These are phyloP conservation scores for Erysimum cheiri DNA, from an alignment of 441 rosid species.

Conservation along the genomic window DNA sequence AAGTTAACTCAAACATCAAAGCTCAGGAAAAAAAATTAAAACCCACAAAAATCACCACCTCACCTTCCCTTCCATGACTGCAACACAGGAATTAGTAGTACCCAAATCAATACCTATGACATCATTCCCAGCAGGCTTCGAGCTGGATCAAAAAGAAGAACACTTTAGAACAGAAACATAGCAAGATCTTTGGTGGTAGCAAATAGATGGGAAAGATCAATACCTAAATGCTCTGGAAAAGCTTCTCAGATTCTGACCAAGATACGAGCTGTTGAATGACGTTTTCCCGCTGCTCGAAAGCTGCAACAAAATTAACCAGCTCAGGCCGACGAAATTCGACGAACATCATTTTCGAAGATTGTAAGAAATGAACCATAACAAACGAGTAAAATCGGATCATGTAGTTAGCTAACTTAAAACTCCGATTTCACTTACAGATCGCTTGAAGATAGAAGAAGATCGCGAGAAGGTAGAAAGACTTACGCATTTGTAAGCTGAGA, in stretches of 20 bases:
- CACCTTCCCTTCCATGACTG: constrained; percentile 98
- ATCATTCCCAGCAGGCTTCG: constrained; percentile 85
- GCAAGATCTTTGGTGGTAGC: neutral
- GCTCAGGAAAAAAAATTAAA: neutral
- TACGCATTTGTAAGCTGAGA: constrained; percentile 71
- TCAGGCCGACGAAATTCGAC: neutral
- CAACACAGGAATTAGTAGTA: constrained; percentile 95
- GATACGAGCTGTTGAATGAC: constrained; percentile 50
- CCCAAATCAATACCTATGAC: constrained; percentile 97
- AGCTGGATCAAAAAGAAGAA: constrained; percentile 46
- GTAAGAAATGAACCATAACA: neutral
- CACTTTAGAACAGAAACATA: neutral
- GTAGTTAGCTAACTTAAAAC: neutral
- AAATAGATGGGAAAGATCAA: constrained; percentile 1
- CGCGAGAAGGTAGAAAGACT: constrained; percentile 26
- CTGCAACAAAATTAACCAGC: constrained; percentile 46
- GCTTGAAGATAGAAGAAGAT: constrained; percentile 16
- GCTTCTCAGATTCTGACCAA: constrained; percentile 56
- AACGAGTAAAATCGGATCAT: neutral
- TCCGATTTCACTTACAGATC: constrained; percentile 7
- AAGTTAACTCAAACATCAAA: neutral
- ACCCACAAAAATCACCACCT: constrained; percentile 2
- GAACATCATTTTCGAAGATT: neutral
- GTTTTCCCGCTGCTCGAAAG: constrained; percentile 59
- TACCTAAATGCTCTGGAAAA: constrained; percentile 86